phyloP scores from a whole-genome alignment of 495 filamentous ascomycete species.

The Lophiotrema nucula region DNA sequence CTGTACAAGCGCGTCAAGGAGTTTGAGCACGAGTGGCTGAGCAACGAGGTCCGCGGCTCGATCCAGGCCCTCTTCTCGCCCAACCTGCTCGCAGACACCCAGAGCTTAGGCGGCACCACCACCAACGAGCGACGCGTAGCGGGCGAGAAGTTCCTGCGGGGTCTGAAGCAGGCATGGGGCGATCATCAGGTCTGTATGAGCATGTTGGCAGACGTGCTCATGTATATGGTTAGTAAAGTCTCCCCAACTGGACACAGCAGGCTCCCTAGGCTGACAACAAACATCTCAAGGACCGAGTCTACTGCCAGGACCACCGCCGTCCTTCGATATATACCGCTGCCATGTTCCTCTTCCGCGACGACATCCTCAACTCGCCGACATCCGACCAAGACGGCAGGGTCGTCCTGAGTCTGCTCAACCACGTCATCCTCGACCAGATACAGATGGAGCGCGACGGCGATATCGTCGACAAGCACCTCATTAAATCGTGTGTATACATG shows the following conservation, averaged over 20 bases:
- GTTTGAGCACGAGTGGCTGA: slow-evolving; percentile 80
- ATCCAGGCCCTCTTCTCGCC: slow-evolving; percentile 63
- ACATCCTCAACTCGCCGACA: slow-evolving; percentile 63
- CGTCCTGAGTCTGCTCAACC: slow-evolving; percentile 70
- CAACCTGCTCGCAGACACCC: slow-evolving; percentile 46
- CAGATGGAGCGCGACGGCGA: slow-evolving; percentile 89
- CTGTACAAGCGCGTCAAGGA: slow-evolving; percentile 76
- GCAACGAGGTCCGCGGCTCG: slow-evolving; percentile 59
- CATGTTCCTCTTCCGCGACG: slow-evolving; percentile 84
- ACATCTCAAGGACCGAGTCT: slow-evolving; percentile 65
- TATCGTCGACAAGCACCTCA: slow-evolving; percentile 76
- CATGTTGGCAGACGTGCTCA: slow-evolving; percentile 95
- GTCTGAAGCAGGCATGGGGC: slow-evolving; percentile 74
- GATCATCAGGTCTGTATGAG: slow-evolving; percentile 91
- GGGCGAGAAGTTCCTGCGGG: slow-evolving; percentile 80
- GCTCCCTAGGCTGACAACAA: background rate
- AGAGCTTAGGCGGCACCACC: slow-evolving; percentile 50
- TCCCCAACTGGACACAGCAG: too few species aligned
- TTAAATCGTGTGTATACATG: slow-evolving; percentile 85
- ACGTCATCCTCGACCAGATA: slow-evolving; percentile 85
- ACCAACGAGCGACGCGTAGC: slow-evolving; percentile 71
- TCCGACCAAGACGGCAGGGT: slow-evolving; percentile 46
- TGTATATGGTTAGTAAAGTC: slow-evolving; percentile 91
- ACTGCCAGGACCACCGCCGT: slow-evolving; percentile 65
- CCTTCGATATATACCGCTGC: slow-evolving; percentile 78